These are phyloP conservation scores for Lagenaria siceraria DNA, from an alignment of 306 rosid species.

Conservation along the genomic window DNA sequence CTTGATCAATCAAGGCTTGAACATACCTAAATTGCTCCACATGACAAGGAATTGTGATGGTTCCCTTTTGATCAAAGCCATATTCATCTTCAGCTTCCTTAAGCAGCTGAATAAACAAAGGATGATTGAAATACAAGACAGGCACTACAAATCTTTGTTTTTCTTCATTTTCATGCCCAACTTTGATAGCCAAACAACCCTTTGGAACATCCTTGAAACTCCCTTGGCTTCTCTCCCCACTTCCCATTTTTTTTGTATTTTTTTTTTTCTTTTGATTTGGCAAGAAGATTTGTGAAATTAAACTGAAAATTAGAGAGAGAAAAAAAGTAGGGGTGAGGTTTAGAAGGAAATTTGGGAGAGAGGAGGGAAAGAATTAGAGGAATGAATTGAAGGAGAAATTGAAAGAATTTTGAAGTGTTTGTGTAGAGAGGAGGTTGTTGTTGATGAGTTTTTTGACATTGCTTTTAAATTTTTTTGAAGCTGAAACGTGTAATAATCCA, in stretches of 20 bases:
- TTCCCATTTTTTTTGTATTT: not conserved
- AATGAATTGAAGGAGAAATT: not conserved
- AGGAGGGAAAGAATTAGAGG: not conserved
- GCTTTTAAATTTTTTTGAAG: not conserved
- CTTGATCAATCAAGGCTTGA: constrained; percentile 51
- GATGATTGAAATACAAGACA: constrained; percentile 66
- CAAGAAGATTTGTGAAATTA: not conserved
- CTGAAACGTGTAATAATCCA: not conserved
- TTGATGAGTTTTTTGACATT: not conserved
- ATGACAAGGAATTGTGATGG: constrained; percentile 81
- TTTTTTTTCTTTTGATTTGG: not conserved
- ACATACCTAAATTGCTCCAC: constrained; percentile 60
- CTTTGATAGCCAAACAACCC: constrained; percentile 74
- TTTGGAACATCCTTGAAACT: constrained; percentile 45
- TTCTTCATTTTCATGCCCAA: constrained; percentile 52
- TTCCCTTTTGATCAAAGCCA: constrained; percentile 77
- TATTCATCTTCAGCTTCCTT: constrained; percentile 80
- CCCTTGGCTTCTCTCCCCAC: not conserved
- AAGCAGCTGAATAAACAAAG: constrained; percentile 59
- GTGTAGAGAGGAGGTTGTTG: not conserved
- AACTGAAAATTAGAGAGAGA: not conserved
- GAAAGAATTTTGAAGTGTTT: not conserved
- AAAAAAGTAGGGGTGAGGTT: not conserved
- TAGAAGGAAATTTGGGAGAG: not conserved
- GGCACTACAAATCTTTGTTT: constrained; percentile 76